Evolutionary conservation across 1,284 basidiomycete genomes (phyloP).

Genomic region (Microbotryum silenes-acaulis): DNA sequence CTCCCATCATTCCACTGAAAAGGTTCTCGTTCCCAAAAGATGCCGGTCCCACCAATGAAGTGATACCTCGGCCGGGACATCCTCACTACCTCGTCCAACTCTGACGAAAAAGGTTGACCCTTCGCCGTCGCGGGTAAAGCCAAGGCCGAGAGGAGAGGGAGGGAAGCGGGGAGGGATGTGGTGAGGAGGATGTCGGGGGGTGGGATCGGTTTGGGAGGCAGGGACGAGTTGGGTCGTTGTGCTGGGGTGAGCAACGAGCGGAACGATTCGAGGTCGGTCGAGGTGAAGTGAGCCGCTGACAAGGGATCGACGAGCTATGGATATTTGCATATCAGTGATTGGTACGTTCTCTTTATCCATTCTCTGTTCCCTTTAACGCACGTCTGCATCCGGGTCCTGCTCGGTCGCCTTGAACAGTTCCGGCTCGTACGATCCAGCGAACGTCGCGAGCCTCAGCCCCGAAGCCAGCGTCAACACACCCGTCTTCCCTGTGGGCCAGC

Average conservation of each 20-base stretch:
- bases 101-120: conserved; percentile 23
- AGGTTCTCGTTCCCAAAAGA: conserved; percentile 89
- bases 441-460: conserved; percentile 74
- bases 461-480: conserved; percentile 70
- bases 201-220: conserved; percentile 46
- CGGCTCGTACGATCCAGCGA: conserved; percentile 67
- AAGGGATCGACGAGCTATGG: conserved; percentile 45
- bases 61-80: conserved; percentile 57
- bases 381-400: neutral
- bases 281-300: conserved; percentile 54
- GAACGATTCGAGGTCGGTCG: conserved; percentile 62
- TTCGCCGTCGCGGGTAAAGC: no score
- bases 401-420: conserved; percentile 46
- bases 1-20: conserved; percentile 67
- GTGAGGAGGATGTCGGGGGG: conserved; percentile 65
- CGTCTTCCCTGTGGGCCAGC: conserved; percentile 60
- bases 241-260: conserved; percentile 53
- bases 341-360: no score
- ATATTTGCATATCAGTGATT: no score
- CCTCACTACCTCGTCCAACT: conserved; percentile 41
- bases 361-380: no score
- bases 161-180: conserved; percentile 61
- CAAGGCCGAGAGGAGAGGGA: conserved; percentile 55
- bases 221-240: conserved; percentile 9
- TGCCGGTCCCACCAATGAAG: conserved; percentile 51